Evolutionary conservation across 1,139 yeast species (phyloP).

Genomic region (Blastobotrys arbuscula): DNA sequence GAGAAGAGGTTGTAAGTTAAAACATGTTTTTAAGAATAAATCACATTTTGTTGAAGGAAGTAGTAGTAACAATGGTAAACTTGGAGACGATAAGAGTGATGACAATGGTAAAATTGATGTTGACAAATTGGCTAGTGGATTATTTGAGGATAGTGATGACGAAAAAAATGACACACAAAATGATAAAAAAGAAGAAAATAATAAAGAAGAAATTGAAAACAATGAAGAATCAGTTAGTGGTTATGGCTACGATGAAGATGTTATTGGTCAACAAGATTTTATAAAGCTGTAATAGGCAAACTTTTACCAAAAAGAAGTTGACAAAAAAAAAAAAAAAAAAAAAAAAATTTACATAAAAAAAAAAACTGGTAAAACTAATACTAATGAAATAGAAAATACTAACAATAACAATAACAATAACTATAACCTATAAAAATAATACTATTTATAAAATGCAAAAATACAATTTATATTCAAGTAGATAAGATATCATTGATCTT

Average conservation of each 20-base stretch:
- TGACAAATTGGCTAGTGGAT: constrained; percentile 12
- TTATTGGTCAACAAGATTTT: constrained; percentile 16
- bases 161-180: constrained; percentile 1
- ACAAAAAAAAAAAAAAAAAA: constrained; percentile 6
- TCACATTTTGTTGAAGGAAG: constrained; percentile 28
- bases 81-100: constrained; percentile 33
- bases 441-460: too few relatives aligned
- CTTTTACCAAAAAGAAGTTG: neutral
- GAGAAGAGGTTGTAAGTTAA: constrained; percentile 44
- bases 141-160: constrained; percentile 16
- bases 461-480: too few relatives aligned
- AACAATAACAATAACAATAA: too few relatives aligned
- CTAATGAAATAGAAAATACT: neutral
- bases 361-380: neutral
- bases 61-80: constrained; percentile 27
- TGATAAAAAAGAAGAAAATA: constrained; percentile 12
- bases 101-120: constrained; percentile 23
- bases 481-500: too few relatives aligned
- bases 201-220: constrained; percentile 1
- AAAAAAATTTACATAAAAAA: neutral
- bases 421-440: too few relatives aligned
- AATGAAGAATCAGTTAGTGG: constrained; percentile 6
- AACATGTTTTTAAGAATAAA: constrained; percentile 39
- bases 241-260: constrained; percentile 13
- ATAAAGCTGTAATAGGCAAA: constrained; percentile 14